Evolutionary conservation across 1,284 basidiomycete genomes (phyloP), one percentile per base, ranked within the genome.

Genomic region (Dichomitus squalens): DNA sequence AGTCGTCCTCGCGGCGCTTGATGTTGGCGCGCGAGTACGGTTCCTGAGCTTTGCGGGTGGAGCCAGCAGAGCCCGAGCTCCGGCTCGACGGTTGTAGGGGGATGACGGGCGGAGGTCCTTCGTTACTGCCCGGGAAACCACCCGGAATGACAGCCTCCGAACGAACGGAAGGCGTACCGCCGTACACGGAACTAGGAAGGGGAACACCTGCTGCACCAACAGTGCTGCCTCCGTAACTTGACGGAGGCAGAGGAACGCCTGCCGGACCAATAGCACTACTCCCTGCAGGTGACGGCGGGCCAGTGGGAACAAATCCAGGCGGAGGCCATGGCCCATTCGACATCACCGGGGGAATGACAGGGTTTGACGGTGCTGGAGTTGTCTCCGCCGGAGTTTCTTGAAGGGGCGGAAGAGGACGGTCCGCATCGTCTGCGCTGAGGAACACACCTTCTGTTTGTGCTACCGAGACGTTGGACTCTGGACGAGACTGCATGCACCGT

Each of bases 231-330:
- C 40, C 38, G 53, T 23, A 43, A 52, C 20, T 57, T 2, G 60
- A 62, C 2, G 55, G 55, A 8, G 61, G 58, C 3, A 63, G 20
- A 4, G 60, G 60, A 4, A 60, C 35, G 36, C 61, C 61, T 1
- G 63, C 60, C 9, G 66, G 63, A 2, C 63, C 61, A 16, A 57
- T 27, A 7, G 50, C 11, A 20, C 50, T 52, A 35, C 35, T 50
- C 8, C 9, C 18, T 11, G 29, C 29, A 12, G 68, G 57, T 14
- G 65, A 55, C 1, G 65, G 63, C 7, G 67, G 64, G 3, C 70
- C 68, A 23, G 59, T 66, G 0, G 71, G 69, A 21, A 73, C 55
- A 57, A 74, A 74, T 4, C 72, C 72, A 2, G 65, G 66, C 35
- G 73, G 73, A 1, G 71, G 65, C 39, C 69, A 64, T 0, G 54